phyloP scores from a whole-genome alignment of 2,329 filamentous ascomycete genomes.

The Gliomastix tumulicola region DNA sequence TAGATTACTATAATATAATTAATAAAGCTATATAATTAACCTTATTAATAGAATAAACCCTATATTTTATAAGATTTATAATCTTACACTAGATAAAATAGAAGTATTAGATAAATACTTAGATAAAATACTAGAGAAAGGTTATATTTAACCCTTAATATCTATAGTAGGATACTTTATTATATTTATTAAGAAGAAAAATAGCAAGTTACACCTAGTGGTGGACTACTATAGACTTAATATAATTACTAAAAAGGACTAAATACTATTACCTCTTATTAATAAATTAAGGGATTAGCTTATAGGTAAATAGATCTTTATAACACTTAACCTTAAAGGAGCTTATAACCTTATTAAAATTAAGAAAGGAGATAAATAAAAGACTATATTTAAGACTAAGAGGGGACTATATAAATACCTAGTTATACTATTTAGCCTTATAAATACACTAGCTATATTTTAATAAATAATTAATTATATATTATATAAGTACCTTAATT shows the following conservation, averaged over 20 bases:
- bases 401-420: slow-evolving; percentile 23
- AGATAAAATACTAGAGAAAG: slow-evolving; percentile 6
- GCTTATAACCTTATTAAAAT: slow-evolving; percentile 23
- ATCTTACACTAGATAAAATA: slow-evolving; percentile 5
- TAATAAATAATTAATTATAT: too few relatives aligned
- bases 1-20: not conserved
- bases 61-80: slow-evolving; percentile 5
- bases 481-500: too few relatives aligned
- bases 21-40: not conserved
- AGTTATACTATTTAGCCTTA: slow-evolving; percentile 17
- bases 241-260: slow-evolving; percentile 15
- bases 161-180: slow-evolving; percentile 5
- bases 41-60: slow-evolving; percentile 3
- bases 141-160: slow-evolving; percentile 7
- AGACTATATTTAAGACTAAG: slow-evolving; percentile 21
- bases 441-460: not conserved
- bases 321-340: slow-evolving; percentile 8
- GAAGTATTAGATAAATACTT: slow-evolving; percentile 2
- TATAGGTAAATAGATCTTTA: slow-evolving; percentile 6
- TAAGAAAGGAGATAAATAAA: slow-evolving; percentile 21
- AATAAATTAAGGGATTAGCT: slow-evolving; percentile 13
- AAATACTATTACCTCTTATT: slow-evolving; percentile 12
- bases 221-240: slow-evolving; percentile 18
- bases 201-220: slow-evolving; percentile 11
- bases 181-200: slow-evolving; percentile 13